Evolutionary conservation across 805 yeast species (phyloP), one percentile per base, ranked within the genome.

Genomic region (Kregervanrija pseudodelftensis): DNA sequence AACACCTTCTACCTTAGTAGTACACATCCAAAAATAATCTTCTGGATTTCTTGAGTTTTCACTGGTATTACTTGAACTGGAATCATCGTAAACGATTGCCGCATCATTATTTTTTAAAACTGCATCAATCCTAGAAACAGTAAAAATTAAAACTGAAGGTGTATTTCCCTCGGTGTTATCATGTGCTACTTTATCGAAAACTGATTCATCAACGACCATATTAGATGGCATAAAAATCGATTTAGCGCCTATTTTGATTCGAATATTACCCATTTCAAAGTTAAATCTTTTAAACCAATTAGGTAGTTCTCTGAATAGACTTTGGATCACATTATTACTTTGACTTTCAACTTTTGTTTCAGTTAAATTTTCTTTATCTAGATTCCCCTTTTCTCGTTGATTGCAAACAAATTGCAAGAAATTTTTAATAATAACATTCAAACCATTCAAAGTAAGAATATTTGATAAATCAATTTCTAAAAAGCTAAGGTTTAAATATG

Each of bases 251-350:
- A 52, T 12, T 30, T 37, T 44, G 2, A 55, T 5, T 10, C 37
- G 40, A 5, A 51, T 41, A 13, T 48, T 42, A 7, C 37, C 37
- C 2, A 55, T 3, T 11, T 45, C 42, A 4, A 70, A 12, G 13
- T 52, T 56, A 7, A 61, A 12, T 7, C 49, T 53, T 34, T 59
- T 59, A 22, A 71, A 59, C 60, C 66, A 63, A 1, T 37, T 30
- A 3, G 74, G 74, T 15, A 69, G 43, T 7, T 60, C 53, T 11
- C 49, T 43, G 56, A 70, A 52, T 45, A 50, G 5, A 50, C 39
- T 2, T 36, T 50, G 37, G 43, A 54, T 7, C 8, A 4, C 8
- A 51, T 57, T 33, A 5, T 31, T 31, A 11, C 22, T 10, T 9
- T 16, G 12, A 16, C 37, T 8, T 15, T 32, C 15, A 9, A 14